These are phyloP conservation scores for Glomus cerebriforme DNA, from an alignment of 192 early-diverging fungal genomes.

Conservation along the genomic window DNA sequence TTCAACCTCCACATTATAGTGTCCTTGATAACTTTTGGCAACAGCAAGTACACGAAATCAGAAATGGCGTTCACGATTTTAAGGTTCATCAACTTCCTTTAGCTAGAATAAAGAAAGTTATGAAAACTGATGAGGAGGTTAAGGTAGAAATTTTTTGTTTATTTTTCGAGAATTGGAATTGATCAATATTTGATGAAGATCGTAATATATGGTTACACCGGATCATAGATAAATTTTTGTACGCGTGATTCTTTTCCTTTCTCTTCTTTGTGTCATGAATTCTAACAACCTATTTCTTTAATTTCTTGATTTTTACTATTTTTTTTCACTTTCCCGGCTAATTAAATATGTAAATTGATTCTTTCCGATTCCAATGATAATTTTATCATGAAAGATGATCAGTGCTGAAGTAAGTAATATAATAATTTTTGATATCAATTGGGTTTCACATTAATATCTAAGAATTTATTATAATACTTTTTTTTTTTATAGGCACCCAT, in stretches of 20 bases:
- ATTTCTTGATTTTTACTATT: background rate
- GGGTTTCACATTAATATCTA: background rate
- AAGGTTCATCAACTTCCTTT: conserved; percentile 88
- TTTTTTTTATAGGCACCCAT: conserved; percentile 72
- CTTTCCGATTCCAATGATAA: background rate
- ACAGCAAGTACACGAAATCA: conserved; percentile 62
- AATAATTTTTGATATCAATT: background rate
- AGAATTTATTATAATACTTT: conserved; percentile 13
- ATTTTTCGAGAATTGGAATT: background rate
- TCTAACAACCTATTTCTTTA: background rate
- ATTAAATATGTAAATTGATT: background rate
- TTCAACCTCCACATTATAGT: conserved; percentile 28
- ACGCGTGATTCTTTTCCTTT: conserved; percentile 13
- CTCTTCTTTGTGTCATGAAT: conserved; percentile 32
- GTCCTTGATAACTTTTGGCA: conserved; percentile 67
- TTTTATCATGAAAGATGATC: conserved; percentile 51
- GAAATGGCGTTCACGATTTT: conserved; percentile 80
- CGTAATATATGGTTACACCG: conserved; percentile 22
- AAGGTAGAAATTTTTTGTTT: conserved; percentile 52
- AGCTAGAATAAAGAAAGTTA: conserved; percentile 96
- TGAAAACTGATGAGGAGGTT: conserved; percentile 97
- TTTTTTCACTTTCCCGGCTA: background rate
- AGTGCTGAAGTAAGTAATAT: conserved; percentile 49
- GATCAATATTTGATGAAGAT: background rate
- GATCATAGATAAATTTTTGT: conserved; percentile 5